A percentile compares a stretch with the other conserved stretches of the same genome.
Evolutionary conservation across 306 rosid species (phyloP).

Genomic region (Quercus suber): DNA sequence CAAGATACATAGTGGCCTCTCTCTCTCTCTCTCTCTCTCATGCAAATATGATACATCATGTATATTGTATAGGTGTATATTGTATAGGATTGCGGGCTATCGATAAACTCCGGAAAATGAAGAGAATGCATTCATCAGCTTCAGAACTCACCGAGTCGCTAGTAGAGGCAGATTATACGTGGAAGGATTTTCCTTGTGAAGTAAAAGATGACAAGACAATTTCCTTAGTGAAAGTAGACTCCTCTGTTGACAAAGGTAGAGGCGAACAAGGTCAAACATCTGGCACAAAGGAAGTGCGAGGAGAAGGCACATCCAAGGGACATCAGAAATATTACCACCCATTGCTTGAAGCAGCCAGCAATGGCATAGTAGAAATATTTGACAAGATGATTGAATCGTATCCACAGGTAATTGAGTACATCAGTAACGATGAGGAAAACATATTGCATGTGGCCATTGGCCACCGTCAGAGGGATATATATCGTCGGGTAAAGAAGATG

Average conservation of each 20-base stretch:
- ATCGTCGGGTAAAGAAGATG: background rate
- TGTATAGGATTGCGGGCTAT: background rate
- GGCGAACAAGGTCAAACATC: too few species aligned
- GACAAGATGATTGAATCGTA: slow-evolving; percentile 13
- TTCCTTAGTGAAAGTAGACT: too few species aligned
- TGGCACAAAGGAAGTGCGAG: too few species aligned
- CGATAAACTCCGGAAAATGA: background rate
- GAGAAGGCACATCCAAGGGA: background rate
- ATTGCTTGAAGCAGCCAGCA: slow-evolving; percentile 42
- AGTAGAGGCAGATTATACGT: background rate
- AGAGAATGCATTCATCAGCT: background rate
- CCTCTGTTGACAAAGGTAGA: too few species aligned
- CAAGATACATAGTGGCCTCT: too few species aligned
- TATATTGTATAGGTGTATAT: background rate
- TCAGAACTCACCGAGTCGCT: background rate
- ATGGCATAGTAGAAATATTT: slow-evolving; percentile 44
- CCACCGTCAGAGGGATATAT: slow-evolving; percentile 29
- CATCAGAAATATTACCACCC: slow-evolving; percentile 16
- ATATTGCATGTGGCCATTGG: slow-evolving; percentile 25
- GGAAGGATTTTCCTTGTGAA: background rate
- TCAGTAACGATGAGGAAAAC: background rate
- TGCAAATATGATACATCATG: too few species aligned
- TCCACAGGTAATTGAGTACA: slow-evolving; percentile 23
- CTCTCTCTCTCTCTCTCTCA: too few species aligned
- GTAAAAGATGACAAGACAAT: background rate